Conservation (phyloP, 2,329 filamentous ascomycete genomes). For the Fusarium nelsonii region DNA sequence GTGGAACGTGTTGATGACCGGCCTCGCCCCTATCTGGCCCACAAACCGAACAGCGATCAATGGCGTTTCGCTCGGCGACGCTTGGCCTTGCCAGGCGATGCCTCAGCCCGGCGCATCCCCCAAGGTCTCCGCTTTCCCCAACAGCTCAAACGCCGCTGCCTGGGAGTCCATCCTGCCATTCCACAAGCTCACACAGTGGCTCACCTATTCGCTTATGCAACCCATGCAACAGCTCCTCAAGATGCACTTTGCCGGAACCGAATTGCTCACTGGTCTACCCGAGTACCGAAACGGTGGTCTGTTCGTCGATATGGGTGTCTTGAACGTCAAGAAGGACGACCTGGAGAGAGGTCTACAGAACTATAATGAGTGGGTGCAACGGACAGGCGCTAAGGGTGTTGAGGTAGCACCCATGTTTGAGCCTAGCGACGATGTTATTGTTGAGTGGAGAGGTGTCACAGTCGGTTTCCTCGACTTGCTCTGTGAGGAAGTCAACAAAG, state of each 20-base stretch:
- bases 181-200: constrained; percentile 95
- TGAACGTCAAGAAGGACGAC: constrained; percentile 80
- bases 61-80: constrained; percentile 88
- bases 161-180: constrained; percentile 90
- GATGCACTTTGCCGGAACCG: constrained; percentile 83
- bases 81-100: constrained; percentile 91
- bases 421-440: constrained; percentile 70
- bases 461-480: constrained; percentile 70
- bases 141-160: constrained; percentile 45
- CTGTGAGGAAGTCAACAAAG: constrained; percentile 55
- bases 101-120: constrained; percentile 67
- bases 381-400: constrained; percentile 73
- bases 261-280: constrained; percentile 86
- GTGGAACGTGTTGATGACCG: constrained; percentile 91
- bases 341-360: constrained; percentile 75
- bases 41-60: constrained; percentile 87
- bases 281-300: constrained; percentile 94
- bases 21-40: constrained; percentile 90
- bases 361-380: constrained; percentile 74
- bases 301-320: constrained; percentile 84
- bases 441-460: constrained; percentile 75
- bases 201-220: constrained; percentile 93
- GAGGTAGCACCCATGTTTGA: constrained; percentile 71
- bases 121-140: constrained; percentile 46
- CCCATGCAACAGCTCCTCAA: constrained; percentile 86